Percentiles rank a stretch among this genome's conserved stretches.
Evolutionary conservation across 1,284 basidiomycete species (phyloP).

Genomic region (Ganoderma lingzhi): DNA sequence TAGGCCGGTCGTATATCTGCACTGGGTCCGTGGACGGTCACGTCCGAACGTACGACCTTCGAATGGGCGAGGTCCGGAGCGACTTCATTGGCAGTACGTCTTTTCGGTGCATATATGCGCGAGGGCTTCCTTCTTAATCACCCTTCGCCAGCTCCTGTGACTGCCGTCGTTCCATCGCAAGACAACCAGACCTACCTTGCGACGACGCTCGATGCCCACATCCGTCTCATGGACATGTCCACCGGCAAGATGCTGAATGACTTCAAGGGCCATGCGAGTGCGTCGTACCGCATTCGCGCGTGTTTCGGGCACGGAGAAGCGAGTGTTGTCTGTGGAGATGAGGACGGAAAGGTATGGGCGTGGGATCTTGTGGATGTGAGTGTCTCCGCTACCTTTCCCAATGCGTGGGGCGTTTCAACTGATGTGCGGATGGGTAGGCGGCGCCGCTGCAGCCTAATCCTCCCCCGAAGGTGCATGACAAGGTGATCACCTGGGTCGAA

Average conservation of each 20-base stretch:
- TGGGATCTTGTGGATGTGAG: conserved; percentile 94
- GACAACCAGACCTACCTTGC: conserved; percentile 84
- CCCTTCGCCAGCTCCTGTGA: conserved; percentile 75
- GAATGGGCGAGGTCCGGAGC: conserved; percentile 87
- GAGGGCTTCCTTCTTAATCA: background rate
- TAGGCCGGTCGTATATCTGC: conserved; percentile 71
- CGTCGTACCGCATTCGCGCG: conserved; percentile 82
- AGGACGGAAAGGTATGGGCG: conserved; percentile 86
- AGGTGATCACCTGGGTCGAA: conserved; percentile 92
- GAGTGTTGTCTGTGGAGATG: conserved; percentile 88
- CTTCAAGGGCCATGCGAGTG: conserved; percentile 81
- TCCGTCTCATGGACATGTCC: conserved; percentile 86
- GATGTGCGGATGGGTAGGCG: conserved; percentile 56
- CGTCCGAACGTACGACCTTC: conserved; percentile 92
- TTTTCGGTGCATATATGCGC: background rate
- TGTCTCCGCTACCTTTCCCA: conserved; percentile 26
- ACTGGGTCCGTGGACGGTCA: conserved; percentile 92
- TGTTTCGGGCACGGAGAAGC: conserved; percentile 88
- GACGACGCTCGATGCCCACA: conserved; percentile 83
- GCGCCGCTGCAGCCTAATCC: conserved; percentile 70
- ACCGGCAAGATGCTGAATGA: conserved; percentile 89
- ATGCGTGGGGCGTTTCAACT: background rate
- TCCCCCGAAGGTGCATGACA: conserved; percentile 79
- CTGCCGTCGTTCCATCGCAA: conserved; percentile 79
- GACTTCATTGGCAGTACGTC: conserved; percentile 87